Conservation (phyloP, 257 asterid genomes). For the Gentiana dahurica region DNA sequence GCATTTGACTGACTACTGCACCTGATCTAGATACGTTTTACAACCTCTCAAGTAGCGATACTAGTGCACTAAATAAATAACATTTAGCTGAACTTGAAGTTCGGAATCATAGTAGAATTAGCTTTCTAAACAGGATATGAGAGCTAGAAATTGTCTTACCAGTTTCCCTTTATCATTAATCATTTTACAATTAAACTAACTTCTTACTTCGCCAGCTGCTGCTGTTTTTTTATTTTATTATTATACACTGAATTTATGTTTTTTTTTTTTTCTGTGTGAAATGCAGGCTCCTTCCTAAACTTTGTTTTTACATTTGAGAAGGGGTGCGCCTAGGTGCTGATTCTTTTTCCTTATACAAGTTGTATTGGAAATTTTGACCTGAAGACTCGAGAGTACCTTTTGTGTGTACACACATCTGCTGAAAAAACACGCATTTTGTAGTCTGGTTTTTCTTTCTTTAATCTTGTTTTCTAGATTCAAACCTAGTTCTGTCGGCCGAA, state of each 20-base stretch:
- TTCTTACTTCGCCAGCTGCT: too few relatives aligned
- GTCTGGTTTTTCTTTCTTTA: background rate
- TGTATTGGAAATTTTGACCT: slow-evolving; percentile 11
- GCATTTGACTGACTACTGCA: background rate
- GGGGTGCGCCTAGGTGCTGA: slow-evolving; percentile 10
- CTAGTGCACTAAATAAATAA: too few relatives aligned
- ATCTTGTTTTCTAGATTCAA: background rate
- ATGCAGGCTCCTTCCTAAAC: slow-evolving; percentile 16
- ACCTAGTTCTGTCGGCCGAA: slow-evolving; percentile 13
- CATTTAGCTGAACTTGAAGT: too few relatives aligned
- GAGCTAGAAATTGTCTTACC: too few relatives aligned
- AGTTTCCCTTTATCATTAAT: too few relatives aligned
- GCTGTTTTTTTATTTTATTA: background rate
- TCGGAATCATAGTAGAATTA: too few relatives aligned
- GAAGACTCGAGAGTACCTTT: slow-evolving; percentile 9
- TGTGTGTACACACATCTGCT: background rate
- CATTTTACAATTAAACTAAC: too few relatives aligned
- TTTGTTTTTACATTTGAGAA: slow-evolving; percentile 10
- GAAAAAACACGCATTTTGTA: slow-evolving; percentile 1
- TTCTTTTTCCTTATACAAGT: slow-evolving; percentile 7
- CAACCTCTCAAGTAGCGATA: too few relatives aligned
- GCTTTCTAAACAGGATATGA: too few relatives aligned
- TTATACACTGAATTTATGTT: background rate
- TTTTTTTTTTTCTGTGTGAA: background rate
- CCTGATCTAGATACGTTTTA: too few relatives aligned